Base-by-base conservation (phyloP, 208 protist species). In the Leishmania martiniquensis region DNA sequence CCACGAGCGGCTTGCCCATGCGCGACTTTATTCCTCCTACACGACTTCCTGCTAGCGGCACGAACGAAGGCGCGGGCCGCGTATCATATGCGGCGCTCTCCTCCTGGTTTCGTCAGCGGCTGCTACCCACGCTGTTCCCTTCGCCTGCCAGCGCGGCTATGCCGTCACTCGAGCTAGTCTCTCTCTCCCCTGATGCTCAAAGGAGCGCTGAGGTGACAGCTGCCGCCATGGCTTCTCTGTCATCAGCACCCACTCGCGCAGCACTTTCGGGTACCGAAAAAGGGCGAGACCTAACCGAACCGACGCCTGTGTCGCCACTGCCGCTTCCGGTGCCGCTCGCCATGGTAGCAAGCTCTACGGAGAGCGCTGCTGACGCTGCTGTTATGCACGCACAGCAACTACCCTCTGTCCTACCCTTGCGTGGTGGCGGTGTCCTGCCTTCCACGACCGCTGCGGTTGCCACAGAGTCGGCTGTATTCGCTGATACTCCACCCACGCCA, bases 71-170 rank as follows among this genome's bases (percentile, higher is more conserved):
- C 47, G 7, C 34, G 15, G 51, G 72, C 22, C 71, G 78, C 45
- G 51, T 75, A 13, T 69, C 54, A 20, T 47, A 68, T 17, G 7
- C n/a, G 52, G 65, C 45, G 7, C 9, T 72, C 7, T 54, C 39
- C 5, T 29, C 72, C 32, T 77, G 78, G 78, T 82, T 65, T 59
- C 44, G 51, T 13, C 65, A 49, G 72, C 52, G 71, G 3, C 75
- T 75, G 51, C 32, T 75, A 32, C 72, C 78, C 4, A 54, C 37
- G 0, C 13, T 77, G 44, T 73, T 82, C 45, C 59, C 78, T 6
- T 67, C 66, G 5, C 72, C 72, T 3, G 42, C 71, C 3, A 34
- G 22, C 34, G 9, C 32, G 3, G 5, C 37, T 10, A 49, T 52
- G 10, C 9, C 72, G 39, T 69, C 72, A 4, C 45, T 69, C n/a